A percentile compares a stretch with the other conserved stretches of the same genome.
Conservation (phyloP, 768 basidiomycete genomes). For the Gymnopilus junonius region DNA sequence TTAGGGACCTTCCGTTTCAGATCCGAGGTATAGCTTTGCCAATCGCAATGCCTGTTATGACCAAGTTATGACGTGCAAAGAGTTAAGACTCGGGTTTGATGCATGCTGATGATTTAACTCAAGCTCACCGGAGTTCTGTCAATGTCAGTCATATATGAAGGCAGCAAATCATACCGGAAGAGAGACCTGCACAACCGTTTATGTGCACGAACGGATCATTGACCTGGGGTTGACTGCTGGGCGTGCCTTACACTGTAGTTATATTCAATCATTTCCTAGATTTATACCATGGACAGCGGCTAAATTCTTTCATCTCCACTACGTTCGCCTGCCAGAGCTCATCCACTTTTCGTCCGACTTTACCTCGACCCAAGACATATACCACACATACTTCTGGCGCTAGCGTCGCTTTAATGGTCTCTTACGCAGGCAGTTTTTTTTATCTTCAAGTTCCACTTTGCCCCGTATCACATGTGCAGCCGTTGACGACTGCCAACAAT, state of each 20-base stretch:
- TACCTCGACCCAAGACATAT: neutral
- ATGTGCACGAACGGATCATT: neutral
- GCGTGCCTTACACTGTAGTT: neutral
- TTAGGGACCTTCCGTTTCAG: neutral
- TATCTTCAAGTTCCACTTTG: too few species aligned
- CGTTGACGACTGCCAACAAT: neutral
- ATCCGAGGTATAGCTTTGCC: neutral
- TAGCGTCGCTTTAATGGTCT: neutral
- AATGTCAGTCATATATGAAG: neutral
- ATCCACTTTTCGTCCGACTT: slow-evolving; percentile 1
- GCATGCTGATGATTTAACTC: neutral
- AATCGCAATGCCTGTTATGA: neutral
- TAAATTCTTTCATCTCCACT: neutral
- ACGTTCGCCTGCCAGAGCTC: neutral
- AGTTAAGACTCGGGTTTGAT: neutral
- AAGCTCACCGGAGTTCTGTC: neutral
- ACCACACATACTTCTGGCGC: neutral
- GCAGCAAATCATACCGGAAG: neutral
- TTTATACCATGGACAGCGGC: neutral
- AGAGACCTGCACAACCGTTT: neutral
- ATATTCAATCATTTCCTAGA: neutral
- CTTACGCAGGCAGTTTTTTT: neutral
- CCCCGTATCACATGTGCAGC: neutral
- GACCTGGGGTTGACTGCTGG: neutral
- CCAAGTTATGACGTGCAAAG: neutral